Percentiles rank a stretch among this genome's conserved stretches.
phyloP scores from a whole-genome alignment of 306 rosid genomes.

The Luffa acutangula region DNA sequence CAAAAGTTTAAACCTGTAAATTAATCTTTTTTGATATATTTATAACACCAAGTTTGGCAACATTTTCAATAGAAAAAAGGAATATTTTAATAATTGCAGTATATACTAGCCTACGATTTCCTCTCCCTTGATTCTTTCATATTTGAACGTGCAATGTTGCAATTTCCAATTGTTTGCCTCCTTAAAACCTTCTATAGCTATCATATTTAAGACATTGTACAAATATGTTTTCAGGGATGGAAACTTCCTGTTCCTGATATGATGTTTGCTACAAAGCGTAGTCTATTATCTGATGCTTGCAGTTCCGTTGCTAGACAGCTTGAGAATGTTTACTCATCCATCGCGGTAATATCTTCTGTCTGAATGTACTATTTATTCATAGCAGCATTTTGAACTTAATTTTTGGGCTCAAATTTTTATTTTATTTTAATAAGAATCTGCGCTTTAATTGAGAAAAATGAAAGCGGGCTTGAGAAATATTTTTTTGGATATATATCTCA shows the following conservation, averaged over 20 bases:
- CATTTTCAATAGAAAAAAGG: neutral
- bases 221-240: slow-evolving; percentile 69
- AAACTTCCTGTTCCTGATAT: slow-evolving; percentile 78
- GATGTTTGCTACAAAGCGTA: slow-evolving; percentile 92
- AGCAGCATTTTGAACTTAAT: neutral
- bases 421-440: no score
- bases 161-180: neutral
- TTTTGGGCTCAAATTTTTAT: neutral
- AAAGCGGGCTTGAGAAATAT: no score
- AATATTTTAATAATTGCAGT: neutral
- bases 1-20: neutral
- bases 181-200: neutral
- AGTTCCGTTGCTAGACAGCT: slow-evolving; percentile 56
- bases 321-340: slow-evolving; percentile 59
- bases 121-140: neutral
- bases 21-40: neutral
- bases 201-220: neutral
- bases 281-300: slow-evolving; percentile 84
- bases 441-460: no score
- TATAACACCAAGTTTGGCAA: neutral
- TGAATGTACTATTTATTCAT: neutral
- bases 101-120: neutral
- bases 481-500: neutral
- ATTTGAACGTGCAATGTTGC: neutral
- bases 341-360: slow-evolving; percentile 34